Evolutionary conservation across 495 filamentous ascomycete genomes (phyloP), one percentile per base, ranked within the genome.

Genomic region (Aspergillus taichungensis): DNA sequence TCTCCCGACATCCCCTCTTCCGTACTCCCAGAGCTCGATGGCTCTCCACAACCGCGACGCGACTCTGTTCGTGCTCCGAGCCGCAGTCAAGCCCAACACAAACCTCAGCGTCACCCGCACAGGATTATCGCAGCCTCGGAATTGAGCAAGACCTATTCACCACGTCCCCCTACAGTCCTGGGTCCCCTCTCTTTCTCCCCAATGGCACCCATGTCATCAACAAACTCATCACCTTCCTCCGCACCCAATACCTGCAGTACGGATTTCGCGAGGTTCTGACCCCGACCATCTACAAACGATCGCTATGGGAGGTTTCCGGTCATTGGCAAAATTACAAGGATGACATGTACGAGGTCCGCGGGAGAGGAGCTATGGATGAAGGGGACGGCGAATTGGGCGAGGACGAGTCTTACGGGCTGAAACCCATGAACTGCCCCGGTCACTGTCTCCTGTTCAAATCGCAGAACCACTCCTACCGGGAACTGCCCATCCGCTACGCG

Each of bases 341-440:
- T 57, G 88, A 95, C 55, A 96, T 96, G 90, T 96, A 88, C 68
- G 82, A 84, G 45, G 90, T 95, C 27, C 84, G 78, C 5, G 80
- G 73, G 44, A 76, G 76, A 9, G 77, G 74, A 10, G 72, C 73
- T n/a, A 67, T 61, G 6, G 78, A 71, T 2, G 60, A 68, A 3
- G 61, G 54, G 13, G 57, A 64, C 0, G 64, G 64, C 6, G 70
- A 79, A 41, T 40, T 56, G 5, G 74, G 74, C 40, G 79, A 87
- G 49, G 75, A 85, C 39, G 84, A 85, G 51, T 83, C 88, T 40
- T 96, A 90, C 59, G 88, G 87, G 3, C 73, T 96, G 40, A 96
- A 96, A 60, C 90, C 90, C 14, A 96, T 96, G 90, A 96, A 96
- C 55, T 96, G 90, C 60, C 90, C 90, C 0, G 90, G 90, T 9